phyloP scores from a whole-genome alignment of 139 green algal genomes.

The Chlorella sp. region DNA sequence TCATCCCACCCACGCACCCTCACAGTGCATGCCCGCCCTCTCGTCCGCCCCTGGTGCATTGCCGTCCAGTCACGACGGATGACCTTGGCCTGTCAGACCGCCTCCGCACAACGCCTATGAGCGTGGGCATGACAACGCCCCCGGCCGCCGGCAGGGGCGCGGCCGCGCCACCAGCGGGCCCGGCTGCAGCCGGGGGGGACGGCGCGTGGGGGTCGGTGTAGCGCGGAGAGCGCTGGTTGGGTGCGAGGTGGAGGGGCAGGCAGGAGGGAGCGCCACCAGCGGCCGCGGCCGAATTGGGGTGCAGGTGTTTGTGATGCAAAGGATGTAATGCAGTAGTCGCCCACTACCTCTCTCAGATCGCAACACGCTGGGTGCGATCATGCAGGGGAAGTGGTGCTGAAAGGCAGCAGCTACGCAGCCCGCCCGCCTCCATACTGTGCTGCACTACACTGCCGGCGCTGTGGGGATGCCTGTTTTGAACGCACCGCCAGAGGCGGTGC shows the following conservation, averaged over 20 bases:
- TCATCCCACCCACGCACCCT: neutral
- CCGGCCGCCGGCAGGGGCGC: neutral
- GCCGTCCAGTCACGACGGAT: slow-evolving; percentile 18
- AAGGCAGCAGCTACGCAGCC: too few relatives aligned
- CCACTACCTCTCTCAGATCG: too few relatives aligned
- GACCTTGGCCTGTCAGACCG: slow-evolving; percentile 18
- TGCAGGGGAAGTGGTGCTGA: too few relatives aligned
- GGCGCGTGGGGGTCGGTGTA: neutral
- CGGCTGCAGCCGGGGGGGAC: neutral
- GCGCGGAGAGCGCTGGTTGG: neutral
- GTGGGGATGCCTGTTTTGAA: too few relatives aligned
- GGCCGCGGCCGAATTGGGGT: neutral
- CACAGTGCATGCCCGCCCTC: neutral
- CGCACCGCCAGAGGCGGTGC: too few relatives aligned
- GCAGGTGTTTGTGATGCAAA: too few relatives aligned
- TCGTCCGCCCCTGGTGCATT: neutral
- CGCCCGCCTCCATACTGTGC: too few relatives aligned
- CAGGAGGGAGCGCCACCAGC: neutral
- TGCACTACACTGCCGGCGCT: too few relatives aligned
- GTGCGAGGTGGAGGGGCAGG: neutral
- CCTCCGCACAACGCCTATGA: neutral
- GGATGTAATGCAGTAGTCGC: too few relatives aligned
- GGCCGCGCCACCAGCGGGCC: neutral
- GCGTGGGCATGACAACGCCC: neutral
- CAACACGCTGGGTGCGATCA: too few relatives aligned